Percentiles rank a stretch among this genome's conserved stretches.
Conservation (phyloP, 495 filamentous ascomycete genomes). For the Physcia stellaris region DNA sequence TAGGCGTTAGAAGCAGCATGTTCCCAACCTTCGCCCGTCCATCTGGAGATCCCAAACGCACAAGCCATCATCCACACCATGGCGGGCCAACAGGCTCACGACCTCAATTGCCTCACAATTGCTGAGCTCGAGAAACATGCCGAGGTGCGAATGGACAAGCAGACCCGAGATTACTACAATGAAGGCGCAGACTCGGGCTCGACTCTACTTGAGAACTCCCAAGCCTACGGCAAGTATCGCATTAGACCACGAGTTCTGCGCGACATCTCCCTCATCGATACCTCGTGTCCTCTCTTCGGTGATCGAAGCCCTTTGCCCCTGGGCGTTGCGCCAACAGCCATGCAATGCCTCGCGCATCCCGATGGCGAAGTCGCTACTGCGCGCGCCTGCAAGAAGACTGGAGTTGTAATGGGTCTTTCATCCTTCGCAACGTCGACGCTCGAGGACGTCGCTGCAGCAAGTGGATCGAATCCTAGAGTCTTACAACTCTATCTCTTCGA, state of each 20-base stretch:
- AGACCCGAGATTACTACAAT: constrained; percentile 33
- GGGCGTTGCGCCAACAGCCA: constrained; percentile 58
- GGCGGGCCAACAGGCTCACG: constrained; percentile 22
- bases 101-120: constrained; percentile 14
- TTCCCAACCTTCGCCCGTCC: too few relatives aligned
- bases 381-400: constrained; percentile 29
- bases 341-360: constrained; percentile 57
- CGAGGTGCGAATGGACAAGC: constrained; percentile 12
- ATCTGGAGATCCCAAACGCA: too few relatives aligned
- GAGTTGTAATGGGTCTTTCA: constrained; percentile 40
- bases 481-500: constrained; percentile 78
- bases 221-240: constrained; percentile 38
- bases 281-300: constrained; percentile 48
- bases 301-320: constrained; percentile 43
- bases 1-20: too few relatives aligned
- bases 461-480: constrained; percentile 39
- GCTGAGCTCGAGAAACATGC: constrained; percentile 10
- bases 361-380: constrained; percentile 61
- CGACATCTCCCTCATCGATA: constrained; percentile 47
- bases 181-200: constrained; percentile 29
- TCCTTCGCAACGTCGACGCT: constrained; percentile 38
- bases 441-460: constrained; percentile 41
- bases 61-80: too few relatives aligned
- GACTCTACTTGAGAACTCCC: constrained; percentile 34
- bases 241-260: constrained; percentile 56